Percentiles rank a stretch among this genome's conserved stretches.
phyloP scores from a whole-genome alignment of 768 basidiomycete genomes.

The Lactifluus subvellereus region DNA sequence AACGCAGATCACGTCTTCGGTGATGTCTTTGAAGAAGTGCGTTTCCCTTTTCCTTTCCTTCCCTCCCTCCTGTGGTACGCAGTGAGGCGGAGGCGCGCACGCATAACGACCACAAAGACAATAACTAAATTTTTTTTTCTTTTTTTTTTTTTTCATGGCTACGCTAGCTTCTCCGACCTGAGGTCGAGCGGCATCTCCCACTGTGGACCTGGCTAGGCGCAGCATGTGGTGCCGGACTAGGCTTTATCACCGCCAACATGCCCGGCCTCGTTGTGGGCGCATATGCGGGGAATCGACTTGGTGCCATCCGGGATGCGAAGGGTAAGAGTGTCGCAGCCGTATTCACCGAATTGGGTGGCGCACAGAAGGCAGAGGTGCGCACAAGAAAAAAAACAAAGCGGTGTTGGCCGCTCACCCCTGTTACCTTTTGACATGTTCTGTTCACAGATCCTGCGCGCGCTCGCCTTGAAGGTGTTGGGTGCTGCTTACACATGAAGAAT shows the following conservation, averaged over 20 bases:
- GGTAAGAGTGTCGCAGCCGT: constrained; percentile 89
- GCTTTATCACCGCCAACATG: constrained; percentile 59
- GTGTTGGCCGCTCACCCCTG: not conserved
- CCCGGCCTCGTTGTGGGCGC: constrained; percentile 85
- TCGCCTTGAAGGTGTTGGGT: constrained; percentile 80
- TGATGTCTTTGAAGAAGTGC: constrained; percentile 87
- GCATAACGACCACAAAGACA: not conserved
- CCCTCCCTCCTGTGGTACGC: not conserved
- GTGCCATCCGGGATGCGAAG: constrained; percentile 90
- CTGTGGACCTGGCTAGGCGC: constrained; percentile 76
- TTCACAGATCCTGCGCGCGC: constrained; percentile 67
- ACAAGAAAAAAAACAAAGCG: not conserved
- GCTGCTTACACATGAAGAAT: constrained; percentile 36
- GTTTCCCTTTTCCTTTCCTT: constrained; percentile 16
- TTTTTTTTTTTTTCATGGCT: not conserved
- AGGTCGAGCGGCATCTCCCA: constrained; percentile 63
- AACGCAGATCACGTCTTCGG: constrained; percentile 79
- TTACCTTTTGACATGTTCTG: not conserved
- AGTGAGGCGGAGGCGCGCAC: no score
- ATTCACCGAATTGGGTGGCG: constrained; percentile 66
- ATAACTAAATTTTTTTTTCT: no score
- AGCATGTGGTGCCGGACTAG: constrained; percentile 56
- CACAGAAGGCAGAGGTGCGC: constrained; percentile 82
- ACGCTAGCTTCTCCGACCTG: constrained; percentile 71
- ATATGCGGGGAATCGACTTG: constrained; percentile 83